Conservation (phyloP, 1,139 yeast genomes). For the Hyphopichia burtonii region DNA sequence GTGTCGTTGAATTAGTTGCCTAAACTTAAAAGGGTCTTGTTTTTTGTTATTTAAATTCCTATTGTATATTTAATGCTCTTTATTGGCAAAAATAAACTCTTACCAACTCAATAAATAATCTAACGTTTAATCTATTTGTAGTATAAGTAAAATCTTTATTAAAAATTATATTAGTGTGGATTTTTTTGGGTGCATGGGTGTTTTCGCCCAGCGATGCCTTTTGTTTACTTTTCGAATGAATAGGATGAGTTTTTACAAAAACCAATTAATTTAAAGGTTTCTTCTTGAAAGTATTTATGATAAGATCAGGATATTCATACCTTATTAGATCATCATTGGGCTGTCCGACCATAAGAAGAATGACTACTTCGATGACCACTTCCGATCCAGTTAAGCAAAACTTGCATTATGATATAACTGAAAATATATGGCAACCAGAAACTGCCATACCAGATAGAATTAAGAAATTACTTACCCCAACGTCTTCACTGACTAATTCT, state of each 20-base stretch:
- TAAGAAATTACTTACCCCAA: conserved; percentile 36
- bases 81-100: not conserved
- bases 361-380: not conserved
- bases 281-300: no score
- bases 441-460: conserved; percentile 56
- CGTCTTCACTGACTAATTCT: conserved; percentile 37
- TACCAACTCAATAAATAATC: conserved; percentile 3
- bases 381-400: not conserved
- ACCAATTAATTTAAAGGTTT: no score
- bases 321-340: not conserved
- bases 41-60: not conserved
- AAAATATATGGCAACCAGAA: conserved; percentile 56
- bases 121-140: not conserved
- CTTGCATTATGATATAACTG: conserved; percentile 8
- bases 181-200: not conserved
- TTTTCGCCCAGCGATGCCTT: no score
- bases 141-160: no score
- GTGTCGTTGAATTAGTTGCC: conserved; percentile 99
- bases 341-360: not conserved
- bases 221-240: not conserved
- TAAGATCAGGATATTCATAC: not conserved
- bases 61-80: conserved; percentile 3
- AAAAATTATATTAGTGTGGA: no score
- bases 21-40: conserved; percentile 36
- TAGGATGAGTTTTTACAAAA: no score